Conservation (phyloP, 306 rosid genomes). For the Betula pendula region DNA sequence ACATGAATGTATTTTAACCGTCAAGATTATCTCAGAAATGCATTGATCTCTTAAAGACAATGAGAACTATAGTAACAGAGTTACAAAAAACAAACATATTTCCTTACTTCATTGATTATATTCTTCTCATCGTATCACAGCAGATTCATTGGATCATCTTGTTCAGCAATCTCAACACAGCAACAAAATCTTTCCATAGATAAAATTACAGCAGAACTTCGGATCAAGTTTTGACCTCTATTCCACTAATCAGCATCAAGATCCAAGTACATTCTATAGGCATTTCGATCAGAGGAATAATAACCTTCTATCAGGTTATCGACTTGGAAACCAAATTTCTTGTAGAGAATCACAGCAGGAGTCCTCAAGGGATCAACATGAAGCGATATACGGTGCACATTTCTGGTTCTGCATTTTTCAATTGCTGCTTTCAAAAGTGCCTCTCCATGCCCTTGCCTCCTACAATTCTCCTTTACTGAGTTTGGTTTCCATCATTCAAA, state of each 20-base stretch:
- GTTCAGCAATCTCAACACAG: not conserved
- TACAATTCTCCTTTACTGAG: constrained; percentile 71
- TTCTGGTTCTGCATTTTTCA: constrained; percentile 66
- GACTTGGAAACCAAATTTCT: constrained; percentile 75
- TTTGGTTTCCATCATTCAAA: constrained; percentile 1
- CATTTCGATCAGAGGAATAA: constrained; percentile 75
- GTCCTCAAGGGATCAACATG: constrained; percentile 80
- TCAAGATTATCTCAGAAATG: not conserved
- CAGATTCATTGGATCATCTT: not conserved
- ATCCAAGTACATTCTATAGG: constrained; percentile 82
- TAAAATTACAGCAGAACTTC: not conserved
- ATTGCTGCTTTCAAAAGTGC: constrained; percentile 73
- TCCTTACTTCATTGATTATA: not conserved
- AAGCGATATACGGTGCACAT: constrained; percentile 66
- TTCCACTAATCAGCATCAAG: constrained; percentile 38
- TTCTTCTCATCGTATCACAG: not conserved
- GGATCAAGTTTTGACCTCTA: constrained; percentile 3
- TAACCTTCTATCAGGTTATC: constrained; percentile 64
- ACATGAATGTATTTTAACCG: not conserved
- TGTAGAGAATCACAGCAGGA: constrained; percentile 72
- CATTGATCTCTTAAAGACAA: not conserved
- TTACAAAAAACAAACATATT: not conserved
- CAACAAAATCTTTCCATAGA: not conserved
- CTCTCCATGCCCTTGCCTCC: constrained; percentile 84
- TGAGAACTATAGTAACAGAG: not conserved